Evolutionary conservation across 345 rosid genomes (phyloP), one percentile per base, ranked within the genome.

Genomic region (Xanthoceras sorbifolium): DNA sequence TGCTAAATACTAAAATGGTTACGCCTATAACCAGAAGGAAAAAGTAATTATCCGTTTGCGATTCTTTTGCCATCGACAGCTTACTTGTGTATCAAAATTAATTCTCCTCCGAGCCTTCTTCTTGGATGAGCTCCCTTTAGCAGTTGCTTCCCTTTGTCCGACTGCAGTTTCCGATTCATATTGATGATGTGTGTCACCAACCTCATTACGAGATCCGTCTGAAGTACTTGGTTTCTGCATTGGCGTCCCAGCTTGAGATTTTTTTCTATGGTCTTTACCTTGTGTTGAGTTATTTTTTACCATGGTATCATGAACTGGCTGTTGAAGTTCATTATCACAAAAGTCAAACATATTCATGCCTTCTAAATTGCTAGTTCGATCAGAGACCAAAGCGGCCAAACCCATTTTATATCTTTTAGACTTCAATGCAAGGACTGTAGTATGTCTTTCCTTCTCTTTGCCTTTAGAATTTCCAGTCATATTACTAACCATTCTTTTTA

Each of bases 31-130:
- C 44, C 6, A 15, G 34, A 64, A 28, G 34, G 20, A 2, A 42
- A 10, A 36, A 61, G 0, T n/a, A 5, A 69, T 23, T 28, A 29
- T 42, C 17, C 5, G 18, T 34, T 25, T 25, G 31, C 23, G 36
- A 15, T 23, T 50, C 17, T 14, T 42, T 28, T 57, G 11, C 3
- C 42, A 61, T 9, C 9, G 72, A 65, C 61, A 81, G 34, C 87
- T 85, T 79, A 87, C 91, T 54, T 67, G 66, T 50, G 40, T n/a
- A 69, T 81, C 86, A 79, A 84, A 82, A 70, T 38, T 66, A 82
- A 84, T 68, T 82, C 71, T 82, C 76, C 83, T 85, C 68, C 17
- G 69, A 32, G 77, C 55, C 66, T 42, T 74, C 71, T 72, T 70
- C 64, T 57, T 34, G 9, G 55, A 52, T 31, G 81, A 81, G 31